phyloP scores from a whole-genome alignment of 2,329 filamentous ascomycete genomes.

The Alternaria hordeiaustralica region DNA sequence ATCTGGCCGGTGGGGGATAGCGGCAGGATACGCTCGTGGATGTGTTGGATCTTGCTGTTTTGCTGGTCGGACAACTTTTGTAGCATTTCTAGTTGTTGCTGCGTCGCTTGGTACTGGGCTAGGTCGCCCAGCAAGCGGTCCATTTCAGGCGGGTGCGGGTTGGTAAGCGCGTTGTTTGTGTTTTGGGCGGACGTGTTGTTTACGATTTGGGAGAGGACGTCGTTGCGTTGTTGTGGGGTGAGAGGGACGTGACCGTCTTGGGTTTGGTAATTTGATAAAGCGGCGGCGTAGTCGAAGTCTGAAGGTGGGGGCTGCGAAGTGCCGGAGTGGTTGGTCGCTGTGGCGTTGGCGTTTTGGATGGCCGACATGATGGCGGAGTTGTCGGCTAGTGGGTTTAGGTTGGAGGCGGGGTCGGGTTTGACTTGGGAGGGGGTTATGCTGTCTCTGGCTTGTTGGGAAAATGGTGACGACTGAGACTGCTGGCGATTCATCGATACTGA shows the following conservation, averaged over 20 bases:
- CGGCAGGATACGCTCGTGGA: slow-evolving; percentile 77
- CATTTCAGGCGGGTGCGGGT: slow-evolving; percentile 61
- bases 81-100: slow-evolving; percentile 78
- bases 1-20: slow-evolving; percentile 81
- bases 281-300: slow-evolving; percentile 55
- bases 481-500: slow-evolving; percentile 22
- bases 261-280: slow-evolving; percentile 57
- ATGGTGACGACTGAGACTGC: slow-evolving; percentile 15
- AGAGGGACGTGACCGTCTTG: slow-evolving; percentile 54
- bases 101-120: slow-evolving; percentile 70
- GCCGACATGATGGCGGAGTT: slow-evolving; percentile 59
- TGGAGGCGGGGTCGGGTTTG: slow-evolving; percentile 52
- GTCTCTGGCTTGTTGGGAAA: slow-evolving; percentile 16
- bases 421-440: slow-evolving; percentile 28
- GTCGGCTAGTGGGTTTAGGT: slow-evolving; percentile 44
- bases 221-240: slow-evolving; percentile 55
- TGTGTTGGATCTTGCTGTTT: slow-evolving; percentile 74
- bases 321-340: slow-evolving; percentile 18
- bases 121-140: slow-evolving; percentile 65
- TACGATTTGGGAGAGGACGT: slow-evolving; percentile 57
- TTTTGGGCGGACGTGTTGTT: slow-evolving; percentile 51
- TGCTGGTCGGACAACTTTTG: slow-evolving; percentile 81
- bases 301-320: slow-evolving; percentile 40
- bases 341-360: slow-evolving; percentile 55
- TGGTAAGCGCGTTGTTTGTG: slow-evolving; percentile 64